A percentile compares a stretch with the other conserved stretches of the same genome.
Conservation (phyloP, 331 rosid species). For the Erythrophleum ivorense region DNA sequence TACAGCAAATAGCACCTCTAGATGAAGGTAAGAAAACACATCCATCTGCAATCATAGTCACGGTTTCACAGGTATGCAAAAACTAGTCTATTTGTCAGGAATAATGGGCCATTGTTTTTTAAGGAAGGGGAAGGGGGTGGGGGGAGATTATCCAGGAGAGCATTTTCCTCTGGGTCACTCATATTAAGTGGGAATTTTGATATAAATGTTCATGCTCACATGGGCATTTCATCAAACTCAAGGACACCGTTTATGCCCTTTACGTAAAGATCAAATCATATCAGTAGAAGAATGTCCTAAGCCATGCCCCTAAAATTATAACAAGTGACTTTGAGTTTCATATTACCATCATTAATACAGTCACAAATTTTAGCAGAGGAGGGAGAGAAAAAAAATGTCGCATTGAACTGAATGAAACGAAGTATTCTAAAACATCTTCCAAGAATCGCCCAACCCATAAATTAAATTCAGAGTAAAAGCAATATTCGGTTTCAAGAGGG, state of each 20-base stretch:
- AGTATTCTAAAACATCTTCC: not conserved
- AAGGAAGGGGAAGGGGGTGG: not conserved
- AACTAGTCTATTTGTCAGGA: not conserved
- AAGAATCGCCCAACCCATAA: not conserved
- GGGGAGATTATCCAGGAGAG: not conserved
- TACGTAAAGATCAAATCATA: slow-evolving; percentile 35
- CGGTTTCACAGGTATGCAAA: slow-evolving; percentile 1
- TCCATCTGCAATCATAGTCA: slow-evolving; percentile 5
- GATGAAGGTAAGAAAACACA: slow-evolving; percentile 12
- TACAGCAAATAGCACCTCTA: not conserved
- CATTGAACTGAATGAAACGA: not conserved
- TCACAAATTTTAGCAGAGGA: not conserved
- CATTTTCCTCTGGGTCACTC: not conserved
- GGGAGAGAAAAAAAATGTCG: not conserved
- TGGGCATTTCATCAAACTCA: not conserved
- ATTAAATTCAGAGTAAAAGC: not conserved
- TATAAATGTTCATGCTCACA: not conserved
- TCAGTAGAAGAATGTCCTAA: not conserved
- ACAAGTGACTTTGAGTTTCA: not conserved
- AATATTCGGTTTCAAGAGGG: not conserved
- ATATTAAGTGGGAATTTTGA: not conserved
- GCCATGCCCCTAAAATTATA: not conserved
- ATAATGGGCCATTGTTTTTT: not conserved
- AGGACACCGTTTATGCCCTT: slow-evolving; percentile 33
- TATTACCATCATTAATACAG: slow-evolving; percentile 4